Evolutionary conservation across 176 grass and related monocot genomes (phyloP), one percentile per base, ranked within the genome.

Genomic region (Saccharum spontaneum): DNA sequence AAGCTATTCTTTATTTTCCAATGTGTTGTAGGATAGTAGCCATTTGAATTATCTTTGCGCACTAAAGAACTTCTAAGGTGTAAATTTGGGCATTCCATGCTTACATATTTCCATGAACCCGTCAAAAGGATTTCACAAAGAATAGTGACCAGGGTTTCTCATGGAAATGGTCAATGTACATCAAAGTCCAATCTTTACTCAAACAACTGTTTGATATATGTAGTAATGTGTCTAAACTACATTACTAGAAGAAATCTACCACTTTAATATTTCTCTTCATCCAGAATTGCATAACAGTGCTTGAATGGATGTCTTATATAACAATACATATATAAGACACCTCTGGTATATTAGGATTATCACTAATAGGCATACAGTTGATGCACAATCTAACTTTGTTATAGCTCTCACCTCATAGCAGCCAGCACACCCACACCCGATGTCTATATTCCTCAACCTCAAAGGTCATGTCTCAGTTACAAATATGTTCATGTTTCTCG

Each of bases 201-300:
- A 10, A 77, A 44, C 6, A 24, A 67, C 24, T 79, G 30, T 65
- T 31, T 0, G 7, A 74, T 72, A 23, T 17, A 23, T 71, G 55
- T 81, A 64, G 17, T 13, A 69, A 85, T 89, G 30, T 84, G 1
- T 76, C 69, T 45, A 73, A 84, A 79, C 36, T 31, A 72, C 73
- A 70, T 63, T 39, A 38, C 50, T 26, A 38, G 13, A 84, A 75
- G 69, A 33, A 69, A 24, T 30, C 11, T 82, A 20, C 69, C 84
- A 37, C 54, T 45, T 28, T 8, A 69, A 77, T 54, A 33, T 82
- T 82, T 81, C 33, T 76, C 11, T 86, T 82, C 77, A 41, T 81
- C 8, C 26, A 44, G 54, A 69, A 71, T 73, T 37, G 3, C 55
- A 45, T 88, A 41, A 3, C 18, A 44, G 33, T 67, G 30, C 54